phyloP scores from a whole-genome alignment of 257 asterid species.

The Haberlea rhodopensis region DNA sequence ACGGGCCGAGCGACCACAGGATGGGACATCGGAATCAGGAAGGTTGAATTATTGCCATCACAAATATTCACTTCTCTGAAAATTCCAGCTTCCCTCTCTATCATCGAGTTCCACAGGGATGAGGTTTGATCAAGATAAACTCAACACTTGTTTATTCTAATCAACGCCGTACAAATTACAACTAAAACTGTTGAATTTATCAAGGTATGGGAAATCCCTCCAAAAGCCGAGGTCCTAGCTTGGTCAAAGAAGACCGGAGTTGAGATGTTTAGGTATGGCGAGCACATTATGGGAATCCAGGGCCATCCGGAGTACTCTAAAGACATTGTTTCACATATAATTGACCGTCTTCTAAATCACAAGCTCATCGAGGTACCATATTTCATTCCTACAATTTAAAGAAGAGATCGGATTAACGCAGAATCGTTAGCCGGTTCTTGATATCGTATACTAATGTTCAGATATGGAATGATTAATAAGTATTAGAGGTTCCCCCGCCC shows the following conservation, averaged over 20 bases:
- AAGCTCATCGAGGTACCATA: conserved; percentile 44
- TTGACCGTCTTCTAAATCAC: conserved; percentile 58
- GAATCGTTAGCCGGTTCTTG: too few species aligned
- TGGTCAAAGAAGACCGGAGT: conserved; percentile 72
- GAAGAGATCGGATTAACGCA: background rate
- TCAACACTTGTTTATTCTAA: background rate
- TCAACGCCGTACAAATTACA: too few species aligned
- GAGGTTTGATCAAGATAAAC: conserved; percentile 45
- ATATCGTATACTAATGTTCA: too few species aligned
- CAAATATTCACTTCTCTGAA: conserved; percentile 48
- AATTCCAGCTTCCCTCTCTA: conserved; percentile 54
- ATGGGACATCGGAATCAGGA: conserved; percentile 81
- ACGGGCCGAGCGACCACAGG: conserved; percentile 66
- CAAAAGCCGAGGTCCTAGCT: conserved; percentile 70
- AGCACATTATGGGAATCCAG: conserved; percentile 88
- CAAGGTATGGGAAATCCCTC: conserved; percentile 73
- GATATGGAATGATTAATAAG: too few species aligned
- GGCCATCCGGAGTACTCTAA: conserved; percentile 94
- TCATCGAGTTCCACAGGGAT: conserved; percentile 82
- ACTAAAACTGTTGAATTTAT: background rate
- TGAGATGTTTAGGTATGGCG: conserved; percentile 75
- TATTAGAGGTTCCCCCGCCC: background rate
- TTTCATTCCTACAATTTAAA: background rate
- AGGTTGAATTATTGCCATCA: conserved; percentile 52
- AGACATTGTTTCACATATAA: conserved; percentile 68